These are phyloP conservation scores for Albatrellus ellisii DNA, from an alignment of 768 basidiomycete genomes.

Conservation along the genomic window DNA sequence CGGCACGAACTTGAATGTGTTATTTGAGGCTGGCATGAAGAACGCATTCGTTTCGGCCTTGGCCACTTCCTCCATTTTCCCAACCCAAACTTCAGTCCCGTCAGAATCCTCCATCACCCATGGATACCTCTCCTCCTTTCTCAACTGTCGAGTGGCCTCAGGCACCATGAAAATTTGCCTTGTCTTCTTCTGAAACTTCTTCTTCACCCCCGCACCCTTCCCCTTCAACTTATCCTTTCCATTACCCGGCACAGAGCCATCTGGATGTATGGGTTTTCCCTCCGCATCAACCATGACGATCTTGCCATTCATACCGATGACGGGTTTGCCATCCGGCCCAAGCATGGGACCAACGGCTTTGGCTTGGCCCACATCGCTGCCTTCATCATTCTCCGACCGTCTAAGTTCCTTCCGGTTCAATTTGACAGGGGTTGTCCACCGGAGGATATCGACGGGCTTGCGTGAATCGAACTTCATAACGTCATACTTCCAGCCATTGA, in stretches of 20 bases:
- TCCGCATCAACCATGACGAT: conserved; percentile 75
- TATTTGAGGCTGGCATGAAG: conserved; percentile 73
- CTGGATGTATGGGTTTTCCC: conserved; percentile 49
- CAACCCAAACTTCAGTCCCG: conserved; percentile 65
- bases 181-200: conserved; percentile 72
- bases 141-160: conserved; percentile 63
- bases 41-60: conserved; percentile 66
- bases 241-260: conserved; percentile 24
- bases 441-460: conserved; percentile 52
- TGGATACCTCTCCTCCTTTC: conserved; percentile 79
- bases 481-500: conserved; percentile 86
- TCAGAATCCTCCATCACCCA: conserved; percentile 84
- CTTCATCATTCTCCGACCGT: conserved; percentile 28
- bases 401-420: conserved; percentile 78
- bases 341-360: conserved; percentile 58
- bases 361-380: conserved; percentile 28
- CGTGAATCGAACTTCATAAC: conserved; percentile 84
- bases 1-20: conserved; percentile 80
- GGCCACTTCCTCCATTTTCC: conserved; percentile 64
- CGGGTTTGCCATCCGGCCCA: conserved; percentile 74
- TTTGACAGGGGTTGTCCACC: conserved; percentile 67
- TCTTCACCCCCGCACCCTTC: conserved; percentile 30
- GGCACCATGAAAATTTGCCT: conserved; percentile 73
- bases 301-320: conserved; percentile 63
- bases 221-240: conserved; percentile 25